Evolutionary conservation across 2,329 filamentous ascomycete genomes (phyloP), one percentile per base, ranked within the genome.

Genomic region (Chrysosporium keratinophilum): DNA sequence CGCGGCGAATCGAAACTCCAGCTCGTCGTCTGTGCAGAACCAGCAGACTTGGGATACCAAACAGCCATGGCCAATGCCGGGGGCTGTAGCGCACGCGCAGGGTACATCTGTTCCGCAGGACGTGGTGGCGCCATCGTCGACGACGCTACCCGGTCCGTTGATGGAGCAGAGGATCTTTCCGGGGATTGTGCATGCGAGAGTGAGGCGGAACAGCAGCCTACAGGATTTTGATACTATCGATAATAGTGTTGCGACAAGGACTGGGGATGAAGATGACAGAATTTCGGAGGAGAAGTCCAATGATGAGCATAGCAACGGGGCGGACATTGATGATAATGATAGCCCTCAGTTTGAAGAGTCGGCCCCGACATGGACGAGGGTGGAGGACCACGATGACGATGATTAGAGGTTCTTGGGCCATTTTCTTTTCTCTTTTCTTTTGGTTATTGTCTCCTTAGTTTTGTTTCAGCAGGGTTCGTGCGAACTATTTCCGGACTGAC

Each of bases 111-210:
- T 5, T 28, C 45, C 51, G 10, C 44, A 54, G 11, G 44, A 47
- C 23, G 23, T 28, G 23, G 23, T 3, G 37, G 28, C 39, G 19
- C 1, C 23, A 20, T 41, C 54, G 7, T 42, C 54, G 19, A 41
- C 43, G 45, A 39, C 31, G 33, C 42, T 48, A 10, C 17, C 34
- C 15, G 48, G 44, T 20, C 40, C 54, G 9, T 23, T 65, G 9
- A 62, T 62, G 15, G 70, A 71, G 46, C 69, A 70, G 44, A 68
- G 65, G 44, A 71, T 71, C 15, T 73, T 73, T 55, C 71, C 71
- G 1, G 71, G 71, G 14, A 65, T 73, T 41, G 65, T 72, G 43
- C 70, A 73, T 57, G 69, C 69, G 50, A 65, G 55, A 11, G 54
- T 56, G 34, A 53, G 58, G 33, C 50, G 56, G 19, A 51, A 49